These are phyloP conservation scores for Leccinum uliginosum DNA, from an alignment of 768 basidiomycete genomes.

Conservation along the genomic window DNA sequence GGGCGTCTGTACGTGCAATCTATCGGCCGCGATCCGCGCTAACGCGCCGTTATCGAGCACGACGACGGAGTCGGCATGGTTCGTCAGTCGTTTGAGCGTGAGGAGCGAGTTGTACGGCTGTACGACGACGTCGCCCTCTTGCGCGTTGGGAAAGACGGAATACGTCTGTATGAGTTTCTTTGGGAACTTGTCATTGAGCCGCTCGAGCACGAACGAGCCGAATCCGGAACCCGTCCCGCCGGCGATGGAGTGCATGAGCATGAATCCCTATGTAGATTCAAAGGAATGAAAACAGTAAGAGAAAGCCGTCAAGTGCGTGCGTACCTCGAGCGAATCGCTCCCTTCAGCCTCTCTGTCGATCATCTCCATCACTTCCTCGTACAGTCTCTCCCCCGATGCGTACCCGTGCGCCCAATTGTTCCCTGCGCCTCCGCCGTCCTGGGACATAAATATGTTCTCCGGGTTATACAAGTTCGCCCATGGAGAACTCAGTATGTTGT, in stretches of 20 bases:
- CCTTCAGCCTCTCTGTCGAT: conserved; percentile 97
- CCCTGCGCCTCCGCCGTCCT: conserved; percentile 98
- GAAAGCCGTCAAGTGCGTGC: not conserved
- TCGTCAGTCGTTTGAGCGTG: conserved; percentile 88
- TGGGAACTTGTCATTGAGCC: conserved; percentile 95
- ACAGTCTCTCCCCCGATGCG: conserved; percentile 81
- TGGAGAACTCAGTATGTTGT: conserved; percentile 85
- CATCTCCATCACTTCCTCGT: conserved; percentile 99
- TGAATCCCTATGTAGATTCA: conserved; percentile 71
- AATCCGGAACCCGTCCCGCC: conserved; percentile 98
- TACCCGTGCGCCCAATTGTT: conserved; percentile 99
- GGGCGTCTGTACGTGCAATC: conserved; percentile 82
- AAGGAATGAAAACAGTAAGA: not conserved
- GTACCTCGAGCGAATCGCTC: conserved; percentile 93
- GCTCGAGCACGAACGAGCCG: conserved; percentile 95
- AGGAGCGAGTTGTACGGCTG: conserved; percentile 97
- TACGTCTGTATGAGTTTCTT: conserved; percentile 99
- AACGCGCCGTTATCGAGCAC: conserved; percentile 96
- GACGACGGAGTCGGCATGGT: conserved; percentile 96
- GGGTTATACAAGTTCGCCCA: conserved; percentile 91
- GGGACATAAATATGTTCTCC: conserved; percentile 93
- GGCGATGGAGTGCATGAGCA: conserved; percentile 98
- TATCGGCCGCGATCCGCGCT: conserved; percentile 87
- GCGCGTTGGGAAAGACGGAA: conserved; percentile 93
- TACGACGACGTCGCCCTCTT: conserved; percentile 95